Evolutionary conservation across 1,284 basidiomycete genomes (phyloP).

Genomic region (Marasmius fiardii): DNA sequence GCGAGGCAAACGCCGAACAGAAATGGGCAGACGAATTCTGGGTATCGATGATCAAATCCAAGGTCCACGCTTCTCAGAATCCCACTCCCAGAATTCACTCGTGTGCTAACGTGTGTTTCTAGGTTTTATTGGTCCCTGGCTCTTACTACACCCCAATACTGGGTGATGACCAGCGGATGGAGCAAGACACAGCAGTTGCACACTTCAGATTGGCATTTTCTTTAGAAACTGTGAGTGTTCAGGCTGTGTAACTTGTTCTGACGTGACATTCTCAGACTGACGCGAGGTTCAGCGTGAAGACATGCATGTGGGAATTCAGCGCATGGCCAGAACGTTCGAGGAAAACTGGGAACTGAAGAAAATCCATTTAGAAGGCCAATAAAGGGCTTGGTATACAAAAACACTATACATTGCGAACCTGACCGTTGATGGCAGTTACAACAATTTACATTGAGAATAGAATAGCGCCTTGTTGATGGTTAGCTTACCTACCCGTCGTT

Average conservation of each 20-base stretch:
- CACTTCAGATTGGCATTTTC: slow-evolving; percentile 15
- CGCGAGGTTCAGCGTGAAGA: slow-evolving; percentile 10
- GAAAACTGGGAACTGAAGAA: slow-evolving; percentile 6
- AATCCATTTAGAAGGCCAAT: neutral
- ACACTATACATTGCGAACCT: neutral
- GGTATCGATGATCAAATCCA: slow-evolving; percentile 13
- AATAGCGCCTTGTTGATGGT: too few relatives aligned
- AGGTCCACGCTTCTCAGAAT: slow-evolving; percentile 3
- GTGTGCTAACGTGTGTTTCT: neutral
- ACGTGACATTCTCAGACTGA: neutral
- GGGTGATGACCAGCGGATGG: slow-evolving; percentile 3
- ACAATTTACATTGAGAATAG: too few relatives aligned
- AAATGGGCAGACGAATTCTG: slow-evolving; percentile 13
- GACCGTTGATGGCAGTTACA: neutral
- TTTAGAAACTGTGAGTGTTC: slow-evolving; percentile 10
- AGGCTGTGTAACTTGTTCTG: neutral
- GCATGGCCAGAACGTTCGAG: slow-evolving; percentile 14
- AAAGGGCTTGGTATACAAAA: neutral
- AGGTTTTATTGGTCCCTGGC: slow-evolving; percentile 15
- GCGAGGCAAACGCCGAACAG: slow-evolving; percentile 16
- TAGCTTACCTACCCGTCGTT: too few relatives aligned
- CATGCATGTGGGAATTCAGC: slow-evolving; percentile 13
- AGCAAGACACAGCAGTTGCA: slow-evolving; percentile 8
- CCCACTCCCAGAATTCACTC: neutral
- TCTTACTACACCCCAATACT: slow-evolving; percentile 16